A percentile compares a stretch with the other conserved stretches of the same genome.
These are phyloP conservation scores for Discostella stelligeroides DNA, from an alignment of 108 stramenopile species.

Conservation along the genomic window DNA sequence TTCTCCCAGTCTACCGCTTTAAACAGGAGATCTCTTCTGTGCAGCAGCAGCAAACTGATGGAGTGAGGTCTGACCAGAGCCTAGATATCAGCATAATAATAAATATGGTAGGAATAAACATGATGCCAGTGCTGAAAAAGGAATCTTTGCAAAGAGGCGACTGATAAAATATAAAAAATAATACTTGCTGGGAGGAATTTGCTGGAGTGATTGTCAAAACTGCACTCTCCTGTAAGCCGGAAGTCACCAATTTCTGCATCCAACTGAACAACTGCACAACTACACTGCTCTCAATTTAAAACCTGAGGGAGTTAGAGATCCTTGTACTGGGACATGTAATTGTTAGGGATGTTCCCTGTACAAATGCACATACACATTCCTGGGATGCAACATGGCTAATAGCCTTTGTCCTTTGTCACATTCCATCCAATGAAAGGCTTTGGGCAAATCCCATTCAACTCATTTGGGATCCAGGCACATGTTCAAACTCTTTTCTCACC, in stretches of 20 bases:
- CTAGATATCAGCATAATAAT: not conserved
- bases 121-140: not conserved
- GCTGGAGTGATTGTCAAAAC: not conserved
- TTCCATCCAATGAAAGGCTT: no score
- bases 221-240: not conserved
- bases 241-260: not conserved
- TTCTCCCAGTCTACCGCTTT: no score
- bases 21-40: not conserved
- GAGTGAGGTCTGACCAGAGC: not conserved
- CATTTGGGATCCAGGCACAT: constrained; percentile 3
- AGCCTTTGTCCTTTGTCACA: not conserved
- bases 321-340: not conserved
- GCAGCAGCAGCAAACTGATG: not conserved
- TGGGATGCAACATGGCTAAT: not conserved
- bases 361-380: not conserved
- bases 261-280: not conserved
- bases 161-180: not conserved
- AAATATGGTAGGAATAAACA: no score
- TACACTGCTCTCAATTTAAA: not conserved
- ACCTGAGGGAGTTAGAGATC: not conserved
- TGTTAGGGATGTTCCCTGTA: not conserved
- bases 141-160: not conserved
- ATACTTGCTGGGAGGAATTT: not conserved
- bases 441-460: constrained; percentile 3
- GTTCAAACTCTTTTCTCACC: constrained; percentile 6